phyloP scores from a whole-genome alignment of 441 rosid genomes.

The Brassica hybrid region DNA sequence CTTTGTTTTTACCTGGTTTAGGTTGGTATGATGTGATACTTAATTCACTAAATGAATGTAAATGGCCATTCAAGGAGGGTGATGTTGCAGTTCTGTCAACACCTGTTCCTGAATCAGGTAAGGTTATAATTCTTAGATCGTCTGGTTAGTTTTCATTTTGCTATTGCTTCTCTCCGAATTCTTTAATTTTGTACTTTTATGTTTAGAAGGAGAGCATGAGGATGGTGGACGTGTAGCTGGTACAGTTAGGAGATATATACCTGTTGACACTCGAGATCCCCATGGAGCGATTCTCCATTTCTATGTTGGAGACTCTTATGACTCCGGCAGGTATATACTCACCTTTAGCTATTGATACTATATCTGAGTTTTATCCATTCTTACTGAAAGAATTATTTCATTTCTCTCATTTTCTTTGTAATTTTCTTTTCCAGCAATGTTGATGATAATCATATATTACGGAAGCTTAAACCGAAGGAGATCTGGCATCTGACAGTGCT shows the following conservation, averaged over 20 bases:
- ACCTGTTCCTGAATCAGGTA: constrained; percentile 87
- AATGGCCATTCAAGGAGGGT: constrained; percentile 98
- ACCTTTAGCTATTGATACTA: neutral
- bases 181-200: constrained; percentile 6
- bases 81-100: constrained; percentile 93
- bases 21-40: constrained; percentile 98
- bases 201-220: constrained; percentile 67
- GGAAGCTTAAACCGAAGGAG: constrained; percentile 83
- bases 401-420: neutral
- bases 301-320: constrained; percentile 87
- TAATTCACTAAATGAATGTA: constrained; percentile 73
- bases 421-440: constrained; percentile 58
- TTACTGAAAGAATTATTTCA: constrained; percentile 14
- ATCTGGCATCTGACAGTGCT: constrained; percentile 92
- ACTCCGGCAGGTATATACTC: constrained; percentile 55
- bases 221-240: constrained; percentile 86
- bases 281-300: constrained; percentile 97
- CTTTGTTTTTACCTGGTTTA: constrained; percentile 40
- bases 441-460: constrained; percentile 76
- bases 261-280: constrained; percentile 95
- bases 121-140: constrained; percentile 24
- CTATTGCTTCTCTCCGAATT: constrained; percentile 23
- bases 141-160: constrained; percentile 9
- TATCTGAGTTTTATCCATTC: constrained; percentile 4
- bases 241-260: constrained; percentile 88